Conservation (phyloP, 2,329 filamentous ascomycete genomes). For the Boeremia lycopersici region DNA sequence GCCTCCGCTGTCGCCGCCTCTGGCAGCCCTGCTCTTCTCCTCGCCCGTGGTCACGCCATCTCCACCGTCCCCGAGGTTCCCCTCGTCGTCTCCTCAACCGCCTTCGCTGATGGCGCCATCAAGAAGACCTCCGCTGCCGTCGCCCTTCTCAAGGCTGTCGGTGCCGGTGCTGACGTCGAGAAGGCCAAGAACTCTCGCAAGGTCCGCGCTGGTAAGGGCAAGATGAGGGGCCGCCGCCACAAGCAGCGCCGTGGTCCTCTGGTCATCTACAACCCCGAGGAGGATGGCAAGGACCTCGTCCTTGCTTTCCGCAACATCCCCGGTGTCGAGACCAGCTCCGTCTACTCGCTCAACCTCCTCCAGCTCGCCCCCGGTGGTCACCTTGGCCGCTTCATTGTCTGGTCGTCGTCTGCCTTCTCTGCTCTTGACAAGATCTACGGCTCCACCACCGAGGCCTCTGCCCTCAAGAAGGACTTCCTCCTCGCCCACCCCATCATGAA, state of each 20-base stretch:
- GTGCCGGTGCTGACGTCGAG: slow-evolving; percentile 86
- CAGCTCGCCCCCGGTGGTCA: slow-evolving; percentile 99
- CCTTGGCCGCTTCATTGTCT: slow-evolving; percentile 98
- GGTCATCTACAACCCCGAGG: slow-evolving; percentile 94
- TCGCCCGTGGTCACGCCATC: slow-evolving; percentile 97
- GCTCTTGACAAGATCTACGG: slow-evolving; percentile 97
- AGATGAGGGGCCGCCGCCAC: slow-evolving; percentile 95
- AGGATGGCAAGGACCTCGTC: slow-evolving; percentile 92
- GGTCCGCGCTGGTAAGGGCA: slow-evolving; percentile 98
- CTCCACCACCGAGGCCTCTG: slow-evolving; percentile 84
- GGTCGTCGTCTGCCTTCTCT: slow-evolving; percentile 96
- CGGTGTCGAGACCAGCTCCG: slow-evolving; percentile 94
- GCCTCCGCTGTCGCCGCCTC: slow-evolving; percentile 97
- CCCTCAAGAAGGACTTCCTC: slow-evolving; percentile 99
- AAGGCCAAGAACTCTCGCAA: slow-evolving; percentile 98
- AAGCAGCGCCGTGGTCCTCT: slow-evolving; percentile 97
- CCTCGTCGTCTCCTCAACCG: slow-evolving; percentile 89
- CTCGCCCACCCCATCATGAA: slow-evolving; percentile 90
- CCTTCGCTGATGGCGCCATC: slow-evolving; percentile 79
- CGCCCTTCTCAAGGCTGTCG: slow-evolving; percentile 85
- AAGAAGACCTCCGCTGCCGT: slow-evolving; percentile 89
- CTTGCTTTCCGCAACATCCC: slow-evolving; percentile 98
- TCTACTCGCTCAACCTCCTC: slow-evolving; percentile 95
- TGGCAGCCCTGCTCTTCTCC: slow-evolving; percentile 89
- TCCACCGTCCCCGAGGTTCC: slow-evolving; percentile 92